Evolutionary conservation across 257 asterid species (phyloP).

Genomic region (Nicotiana noctiflora): DNA sequence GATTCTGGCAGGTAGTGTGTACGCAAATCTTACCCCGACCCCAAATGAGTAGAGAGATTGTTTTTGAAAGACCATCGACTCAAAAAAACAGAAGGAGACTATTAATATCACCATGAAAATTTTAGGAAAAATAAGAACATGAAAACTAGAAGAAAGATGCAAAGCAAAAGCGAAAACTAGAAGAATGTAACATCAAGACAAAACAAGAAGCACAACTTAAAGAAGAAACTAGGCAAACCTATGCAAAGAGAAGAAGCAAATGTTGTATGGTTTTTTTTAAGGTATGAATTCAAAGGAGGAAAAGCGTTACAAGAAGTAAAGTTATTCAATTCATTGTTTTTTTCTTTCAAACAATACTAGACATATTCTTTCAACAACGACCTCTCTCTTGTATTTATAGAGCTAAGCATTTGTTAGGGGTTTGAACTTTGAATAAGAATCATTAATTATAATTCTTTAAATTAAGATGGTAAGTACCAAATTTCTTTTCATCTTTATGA

Average conservation of each 20-base stretch:
- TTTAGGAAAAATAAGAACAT: no score
- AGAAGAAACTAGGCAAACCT: neutral
- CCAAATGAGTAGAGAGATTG: no score
- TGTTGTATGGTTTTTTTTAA: neutral
- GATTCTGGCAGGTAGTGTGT: no score
- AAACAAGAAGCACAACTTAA: neutral
- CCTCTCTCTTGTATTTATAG: constrained; percentile 3
- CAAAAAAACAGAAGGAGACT: no score
- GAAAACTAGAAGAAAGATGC: no score
- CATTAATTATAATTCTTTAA: neutral
- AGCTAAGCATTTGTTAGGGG: neutral
- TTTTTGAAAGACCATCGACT: no score
- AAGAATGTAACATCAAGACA: neutral
- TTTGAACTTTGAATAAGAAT: neutral
- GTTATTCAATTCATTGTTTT: neutral
- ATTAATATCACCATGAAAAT: no score
- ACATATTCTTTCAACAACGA: neutral
- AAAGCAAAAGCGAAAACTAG: no score
- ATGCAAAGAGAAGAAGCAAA: neutral
- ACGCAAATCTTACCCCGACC: no score
- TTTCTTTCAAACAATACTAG: neutral
- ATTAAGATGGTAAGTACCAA: neutral
- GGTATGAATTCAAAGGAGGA: neutral
- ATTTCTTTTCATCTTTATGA: neutral
- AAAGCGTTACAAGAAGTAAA: neutral